Conservation (phyloP, 78 protist genomes). For the Tieghemostelium lacteum region DNA sequence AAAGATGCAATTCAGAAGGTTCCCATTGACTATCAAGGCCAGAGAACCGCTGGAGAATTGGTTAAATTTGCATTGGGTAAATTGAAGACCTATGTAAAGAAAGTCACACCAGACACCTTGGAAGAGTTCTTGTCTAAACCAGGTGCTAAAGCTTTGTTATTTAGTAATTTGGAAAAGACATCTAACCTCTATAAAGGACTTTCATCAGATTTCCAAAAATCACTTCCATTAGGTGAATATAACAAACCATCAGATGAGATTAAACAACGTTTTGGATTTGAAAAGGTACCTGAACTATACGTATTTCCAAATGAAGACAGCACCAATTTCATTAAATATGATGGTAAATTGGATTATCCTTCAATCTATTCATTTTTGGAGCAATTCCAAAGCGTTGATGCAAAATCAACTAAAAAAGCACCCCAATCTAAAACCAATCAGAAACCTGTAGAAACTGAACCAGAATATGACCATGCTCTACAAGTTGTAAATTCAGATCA, state of each 20-base stretch:
- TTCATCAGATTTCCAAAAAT: slow-evolving; percentile 66
- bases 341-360: slow-evolving; percentile 43
- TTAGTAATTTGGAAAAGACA: slow-evolving; percentile 66
- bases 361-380: slow-evolving; percentile 11
- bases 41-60: slow-evolving; percentile 49
- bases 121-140: slow-evolving; percentile 4
- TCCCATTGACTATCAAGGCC: slow-evolving; percentile 78
- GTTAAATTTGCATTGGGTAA: slow-evolving; percentile 5
- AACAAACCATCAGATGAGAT: background rate
- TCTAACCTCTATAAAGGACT: slow-evolving; percentile 80
- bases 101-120: slow-evolving; percentile 12
- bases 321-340: background rate
- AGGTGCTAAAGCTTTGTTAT: slow-evolving; percentile 69
- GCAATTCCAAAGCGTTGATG: slow-evolving; percentile 8
- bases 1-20: slow-evolving; percentile 39
- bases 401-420: background rate
- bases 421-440: slow-evolving; percentile 14
- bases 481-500: slow-evolving; percentile 14
- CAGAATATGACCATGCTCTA: slow-evolving; percentile 19
- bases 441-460: slow-evolving; percentile 2
- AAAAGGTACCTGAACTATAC: slow-evolving; percentile 24
- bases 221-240: slow-evolving; percentile 50
- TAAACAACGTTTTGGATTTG: slow-evolving; percentile 7
- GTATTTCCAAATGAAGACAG: slow-evolving; percentile 31
- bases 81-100: slow-evolving; percentile 27